phyloP scores from a whole-genome alignment of 2,329 filamentous ascomycete genomes.

The Apiospora rasikravindrae region DNA sequence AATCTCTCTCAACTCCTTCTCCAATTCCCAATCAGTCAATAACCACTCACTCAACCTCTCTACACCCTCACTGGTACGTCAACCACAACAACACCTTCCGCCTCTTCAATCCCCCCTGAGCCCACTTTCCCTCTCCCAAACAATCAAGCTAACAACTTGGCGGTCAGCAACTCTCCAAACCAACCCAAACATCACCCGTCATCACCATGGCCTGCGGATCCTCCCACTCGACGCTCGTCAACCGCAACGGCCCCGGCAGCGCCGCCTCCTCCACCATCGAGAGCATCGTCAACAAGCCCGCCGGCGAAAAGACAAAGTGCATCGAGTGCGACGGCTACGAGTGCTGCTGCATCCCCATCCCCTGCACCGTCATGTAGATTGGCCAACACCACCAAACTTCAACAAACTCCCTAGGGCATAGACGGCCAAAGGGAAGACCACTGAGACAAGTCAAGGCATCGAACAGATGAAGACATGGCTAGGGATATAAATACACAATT shows the following conservation, averaged over 20 bases:
- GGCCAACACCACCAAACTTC: neutral
- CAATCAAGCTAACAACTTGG: neutral
- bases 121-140: neutral
- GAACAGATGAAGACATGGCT: neutral
- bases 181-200: neutral
- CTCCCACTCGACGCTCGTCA: constrained; percentile 39
- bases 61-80: neutral
- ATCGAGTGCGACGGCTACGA: constrained; percentile 56
- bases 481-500: neutral
- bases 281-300: constrained; percentile 54
- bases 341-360: constrained; percentile 61
- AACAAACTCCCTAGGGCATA: too few relatives aligned
- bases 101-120: too few relatives aligned
- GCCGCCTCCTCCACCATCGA: constrained; percentile 54
- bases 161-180: constrained; percentile 1
- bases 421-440: too few relatives aligned
- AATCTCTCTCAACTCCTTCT: neutral
- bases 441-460: neutral
- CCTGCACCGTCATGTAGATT: constrained; percentile 55
- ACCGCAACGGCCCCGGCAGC: constrained; percentile 54
- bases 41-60: neutral
- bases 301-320: constrained; percentile 51
- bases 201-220: constrained; percentile 41
- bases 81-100: too few relatives aligned
- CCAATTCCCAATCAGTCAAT: neutral